These are phyloP conservation scores for Neospermospora avenae DNA, from an alignment of 2,329 filamentous ascomycete species.

Conservation along the genomic window DNA sequence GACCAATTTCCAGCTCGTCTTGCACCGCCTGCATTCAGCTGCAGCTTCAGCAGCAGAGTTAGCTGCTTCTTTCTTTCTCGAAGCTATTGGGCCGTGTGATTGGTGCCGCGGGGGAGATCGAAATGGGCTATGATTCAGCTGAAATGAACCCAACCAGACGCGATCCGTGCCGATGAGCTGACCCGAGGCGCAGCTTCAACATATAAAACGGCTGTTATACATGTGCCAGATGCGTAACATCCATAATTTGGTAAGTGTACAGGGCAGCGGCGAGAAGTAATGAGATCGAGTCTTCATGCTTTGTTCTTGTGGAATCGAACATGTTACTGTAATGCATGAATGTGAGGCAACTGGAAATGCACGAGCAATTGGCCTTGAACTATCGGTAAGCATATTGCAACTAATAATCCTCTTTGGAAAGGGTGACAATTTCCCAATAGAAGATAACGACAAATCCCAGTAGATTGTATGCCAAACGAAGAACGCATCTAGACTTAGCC, in stretches of 20 bases:
- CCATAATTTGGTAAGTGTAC: conserved; percentile 1
- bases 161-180: conserved; percentile 11
- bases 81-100: conserved; percentile 8
- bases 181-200: background rate
- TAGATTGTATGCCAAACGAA: background rate
- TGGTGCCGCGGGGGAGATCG: background rate
- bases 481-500: background rate
- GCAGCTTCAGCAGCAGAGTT: background rate
- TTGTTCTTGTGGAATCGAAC: background rate
- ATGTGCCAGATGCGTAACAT: conserved; percentile 12
- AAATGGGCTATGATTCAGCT: conserved; percentile 9
- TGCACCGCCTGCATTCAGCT: background rate
- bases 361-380: background rate
- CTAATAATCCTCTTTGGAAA: background rate
- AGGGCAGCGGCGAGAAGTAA: background rate
- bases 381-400: background rate
- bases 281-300: background rate
- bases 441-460: background rate
- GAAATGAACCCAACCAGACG: conserved; percentile 1
- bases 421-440: background rate
- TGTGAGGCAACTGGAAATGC: background rate
- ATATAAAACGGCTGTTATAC: conserved; percentile 12
- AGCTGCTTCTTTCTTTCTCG: conserved; percentile 11
- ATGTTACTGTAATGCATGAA: background rate
- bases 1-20: background rate